A percentile compares a stretch with the other conserved stretches of the same genome.
phyloP scores from a whole-genome alignment of 805 yeast genomes.

The Schwanniomyces pseudopolymorphus region DNA sequence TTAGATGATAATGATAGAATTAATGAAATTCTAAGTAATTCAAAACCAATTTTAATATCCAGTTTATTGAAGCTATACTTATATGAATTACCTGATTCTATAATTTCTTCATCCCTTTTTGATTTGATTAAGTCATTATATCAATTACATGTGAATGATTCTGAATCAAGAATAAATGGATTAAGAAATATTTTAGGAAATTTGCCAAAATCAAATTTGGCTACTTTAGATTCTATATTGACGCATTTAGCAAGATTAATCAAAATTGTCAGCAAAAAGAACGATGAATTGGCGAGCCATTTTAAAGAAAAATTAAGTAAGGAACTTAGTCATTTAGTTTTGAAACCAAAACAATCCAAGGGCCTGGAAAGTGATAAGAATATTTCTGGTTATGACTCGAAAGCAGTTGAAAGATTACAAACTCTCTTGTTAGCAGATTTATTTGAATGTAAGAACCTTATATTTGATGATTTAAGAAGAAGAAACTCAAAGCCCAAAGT shows the following conservation, averaged over 20 bases:
- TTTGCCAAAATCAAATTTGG: constrained; percentile 67
- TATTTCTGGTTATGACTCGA: not conserved
- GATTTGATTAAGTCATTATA: constrained; percentile 72
- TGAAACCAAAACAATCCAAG: constrained; percentile 43
- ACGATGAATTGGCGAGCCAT: constrained; percentile 28
- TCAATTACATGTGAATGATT: constrained; percentile 31
- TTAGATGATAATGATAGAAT: constrained; percentile 28
- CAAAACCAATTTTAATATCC: constrained; percentile 59
- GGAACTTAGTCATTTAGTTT: constrained; percentile 63
- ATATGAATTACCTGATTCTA: constrained; percentile 76
- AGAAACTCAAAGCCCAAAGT: constrained; percentile 21
- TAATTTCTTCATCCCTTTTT: constrained; percentile 62
- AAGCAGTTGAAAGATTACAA: constrained; percentile 26
- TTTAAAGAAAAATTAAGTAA: constrained; percentile 54
- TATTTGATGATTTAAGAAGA: constrained; percentile 62
- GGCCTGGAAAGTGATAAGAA: not conserved
- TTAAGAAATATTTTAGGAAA: constrained; percentile 65
- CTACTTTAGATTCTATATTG: constrained; percentile 77
- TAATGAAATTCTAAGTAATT: constrained; percentile 31
- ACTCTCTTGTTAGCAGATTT: constrained; percentile 61
- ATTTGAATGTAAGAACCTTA: constrained; percentile 53
- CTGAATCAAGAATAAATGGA: constrained; percentile 55
- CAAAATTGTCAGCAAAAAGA: constrained; percentile 43
- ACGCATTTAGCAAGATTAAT: constrained; percentile 72
- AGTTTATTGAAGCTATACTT: constrained; percentile 70